Evolutionary conservation across 805 yeast species (phyloP), one percentile per base, ranked within the genome.

Genomic region (Ogataea nakhonphanomensis): DNA sequence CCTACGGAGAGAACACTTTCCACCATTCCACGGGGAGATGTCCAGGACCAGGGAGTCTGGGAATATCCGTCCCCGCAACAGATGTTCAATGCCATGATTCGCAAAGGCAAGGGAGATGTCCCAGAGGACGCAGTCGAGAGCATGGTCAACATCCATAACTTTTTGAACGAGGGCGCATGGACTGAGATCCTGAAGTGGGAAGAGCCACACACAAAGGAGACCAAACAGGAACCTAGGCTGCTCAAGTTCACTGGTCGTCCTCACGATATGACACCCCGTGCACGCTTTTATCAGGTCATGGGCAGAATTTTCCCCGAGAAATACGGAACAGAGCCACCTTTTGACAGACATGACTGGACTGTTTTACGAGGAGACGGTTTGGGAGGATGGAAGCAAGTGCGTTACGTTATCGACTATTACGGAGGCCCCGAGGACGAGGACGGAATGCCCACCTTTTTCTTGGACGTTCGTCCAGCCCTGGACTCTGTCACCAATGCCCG

Each of bases 21-120:
- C 11, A 66, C 87, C 1, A 93, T 93, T 38, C 99, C 99, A 14
- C 75, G 87, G 48, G 98, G 98, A 22, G 76, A 70, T 22, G 58
- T 59, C 10, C 70, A 67, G 2, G 71, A 67, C 8, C 79, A 78
- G 45, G 95, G 95, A 2, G 78, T 81, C 34, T 93, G 99, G 99
- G 99, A 93, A 65, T 93, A 93, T 59, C 99, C 99, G 2, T 87
- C 96, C 2, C 99, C 99, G 1, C 99, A 93, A 65, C 99, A 93
- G 61, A 93, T 93, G 99, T 80, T 89, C 50, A 90, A 91, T 57
- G 99, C 99, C 9, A 91, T 93, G 98, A 67, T 89, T 21, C 79
- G 91, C 49, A 93, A 93, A 67, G 96, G 96, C 14, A 91, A 93
- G 56, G 84, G 86, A 32, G 95, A 83, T 34, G 76, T 91, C 38